Percentiles rank a stretch among this genome's conserved stretches.
These are phyloP conservation scores for Kluyveromyces siamensis DNA, from an alignment of 805 yeast genomes.

Conservation along the genomic window DNA sequence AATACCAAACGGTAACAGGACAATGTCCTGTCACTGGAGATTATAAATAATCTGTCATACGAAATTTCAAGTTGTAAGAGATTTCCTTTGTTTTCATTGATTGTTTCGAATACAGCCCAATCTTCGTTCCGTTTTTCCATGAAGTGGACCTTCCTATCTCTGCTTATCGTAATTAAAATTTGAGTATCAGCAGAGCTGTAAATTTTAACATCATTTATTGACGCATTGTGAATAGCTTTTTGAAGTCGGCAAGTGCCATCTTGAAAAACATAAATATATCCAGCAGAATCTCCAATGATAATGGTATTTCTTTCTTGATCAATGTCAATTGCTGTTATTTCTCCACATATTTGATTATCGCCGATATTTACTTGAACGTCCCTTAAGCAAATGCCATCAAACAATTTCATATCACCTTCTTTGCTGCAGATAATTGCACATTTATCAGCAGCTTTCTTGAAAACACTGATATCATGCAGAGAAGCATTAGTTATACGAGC, in stretches of 20 bases:
- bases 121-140: conserved; percentile 25
- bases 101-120: conserved; percentile 52
- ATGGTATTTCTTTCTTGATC: conserved; percentile 22
- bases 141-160: conserved; percentile 58
- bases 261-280: conserved; percentile 19
- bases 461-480: conserved; percentile 27
- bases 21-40: conserved; percentile 55
- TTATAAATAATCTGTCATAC: conserved; percentile 34
- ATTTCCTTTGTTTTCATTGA: conserved; percentile 51
- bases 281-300: conserved; percentile 45
- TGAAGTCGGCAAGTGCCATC: conserved; percentile 17
- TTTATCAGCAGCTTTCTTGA: conserved; percentile 28
- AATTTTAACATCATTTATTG: conserved; percentile 37
- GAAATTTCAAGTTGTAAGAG: conserved; percentile 31
- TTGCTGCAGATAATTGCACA: conserved; percentile 35
- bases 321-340: conserved; percentile 35
- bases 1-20: conserved; percentile 38
- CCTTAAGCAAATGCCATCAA: conserved; percentile 15
- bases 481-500: neutral
- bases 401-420: conserved; percentile 31
- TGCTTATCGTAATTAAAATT: conserved; percentile 39
- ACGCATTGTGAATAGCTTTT: conserved; percentile 43
- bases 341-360: conserved; percentile 13
- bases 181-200: conserved; percentile 24
- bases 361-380: conserved; percentile 6